Base-by-base conservation (phyloP, 768 basidiomycete species). In the Tricholoma hemisulphureum region DNA sequence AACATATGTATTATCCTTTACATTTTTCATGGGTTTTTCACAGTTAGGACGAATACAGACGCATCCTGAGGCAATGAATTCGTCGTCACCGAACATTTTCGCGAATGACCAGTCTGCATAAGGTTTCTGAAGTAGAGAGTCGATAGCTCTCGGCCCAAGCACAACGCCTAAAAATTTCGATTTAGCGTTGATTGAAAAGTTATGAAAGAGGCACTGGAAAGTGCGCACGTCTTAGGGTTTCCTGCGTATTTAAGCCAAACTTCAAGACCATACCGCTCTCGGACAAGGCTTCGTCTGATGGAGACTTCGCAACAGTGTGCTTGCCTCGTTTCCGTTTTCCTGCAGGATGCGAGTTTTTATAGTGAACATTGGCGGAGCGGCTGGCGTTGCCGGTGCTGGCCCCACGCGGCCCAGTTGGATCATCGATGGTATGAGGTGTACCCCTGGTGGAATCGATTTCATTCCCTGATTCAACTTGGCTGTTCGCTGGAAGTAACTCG, bases 1-100 rank as follows among this genome's bases (percentile, higher is more conserved):
- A 60, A 94, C 93, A 69, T 91, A 95, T 23, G 92, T 92, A 63
- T 98, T 99, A 66, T 98, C 97, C 68, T 91, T 95, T 1, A 94
- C 85, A 21, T 83, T 82, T 69, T 98, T 98, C 58, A 83, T 85
- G 13, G 91, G 90, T 72, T 99, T 99, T 59, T 83, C 78, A n/a
- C 83, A 83, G 6, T 82, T 77, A 1, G 89, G 84, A 4, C 93
- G 93, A 37, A 98, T 89, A 53, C 82, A 78, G 45, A 98, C 78
- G 61, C 94, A 85, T 0, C 97, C 97, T 28, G 93, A 89, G 1
- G 95, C 96, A 58, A 98, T 85, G 68, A 92, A 98, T 45, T 91
- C 86, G 46, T 86, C 91, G 61, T 98, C 96, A 24, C 89, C 87
- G 65, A 95, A 96, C 20, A 97, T 82, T 74, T 94, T 95, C 67